Conservation (phyloP, 176 grass and related monocot genomes). For the Hyparrhenia diplandra region DNA sequence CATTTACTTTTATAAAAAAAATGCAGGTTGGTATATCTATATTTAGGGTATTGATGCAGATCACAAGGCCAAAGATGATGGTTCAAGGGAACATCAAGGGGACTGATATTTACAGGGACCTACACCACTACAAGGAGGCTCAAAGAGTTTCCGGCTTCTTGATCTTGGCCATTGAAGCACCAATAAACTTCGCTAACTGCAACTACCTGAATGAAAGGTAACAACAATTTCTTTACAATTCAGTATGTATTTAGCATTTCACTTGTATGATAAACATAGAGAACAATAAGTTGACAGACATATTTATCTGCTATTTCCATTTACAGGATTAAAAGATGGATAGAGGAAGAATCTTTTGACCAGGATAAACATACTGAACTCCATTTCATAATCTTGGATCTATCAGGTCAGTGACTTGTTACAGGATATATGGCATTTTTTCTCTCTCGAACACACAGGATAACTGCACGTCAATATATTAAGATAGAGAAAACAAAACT, state of each 20-base stretch:
- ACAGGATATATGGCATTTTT: not conserved
- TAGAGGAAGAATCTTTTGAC: slow-evolving; percentile 63
- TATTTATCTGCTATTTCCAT: not conserved
- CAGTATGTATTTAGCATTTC: not conserved
- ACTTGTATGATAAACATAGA: not conserved
- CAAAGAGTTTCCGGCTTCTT: slow-evolving; percentile 82
- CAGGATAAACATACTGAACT: slow-evolving; percentile 46
- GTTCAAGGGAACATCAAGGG: slow-evolving; percentile 74
- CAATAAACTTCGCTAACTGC: slow-evolving; percentile 93
- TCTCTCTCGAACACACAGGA: too few relatives aligned
- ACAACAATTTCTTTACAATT: not conserved
- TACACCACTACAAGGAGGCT: slow-evolving; percentile 85
- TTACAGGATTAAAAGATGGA: slow-evolving; percentile 81
- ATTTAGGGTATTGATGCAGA: slow-evolving; percentile 81
- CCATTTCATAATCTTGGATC: slow-evolving; percentile 65
- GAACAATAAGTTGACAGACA: not conserved
- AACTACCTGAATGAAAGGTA: slow-evolving; percentile 95
- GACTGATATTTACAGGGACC: slow-evolving; percentile 79
- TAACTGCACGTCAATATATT: too few relatives aligned
- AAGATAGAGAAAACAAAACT: not conserved
- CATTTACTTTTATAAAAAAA: not conserved
- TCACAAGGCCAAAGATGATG: slow-evolving; percentile 78
- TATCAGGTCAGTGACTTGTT: slow-evolving; percentile 53
- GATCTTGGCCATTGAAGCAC: slow-evolving; percentile 79
- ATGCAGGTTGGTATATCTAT: slow-evolving; percentile 78